phyloP scores from a whole-genome alignment of 305 asterid species.

The Nicotiana rustica region DNA sequence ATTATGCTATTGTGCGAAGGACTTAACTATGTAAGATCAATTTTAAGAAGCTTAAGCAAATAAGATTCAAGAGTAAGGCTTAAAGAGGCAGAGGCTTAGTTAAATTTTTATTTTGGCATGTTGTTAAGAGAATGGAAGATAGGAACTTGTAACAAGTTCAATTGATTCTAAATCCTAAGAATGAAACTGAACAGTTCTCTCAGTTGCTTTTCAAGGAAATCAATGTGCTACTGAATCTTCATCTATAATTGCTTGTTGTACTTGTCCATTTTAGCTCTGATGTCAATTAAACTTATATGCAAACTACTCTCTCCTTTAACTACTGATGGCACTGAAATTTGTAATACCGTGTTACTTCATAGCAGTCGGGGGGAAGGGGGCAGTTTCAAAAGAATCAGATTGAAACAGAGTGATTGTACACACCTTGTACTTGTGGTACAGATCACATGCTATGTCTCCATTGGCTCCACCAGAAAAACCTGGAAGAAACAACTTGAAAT shows the following conservation, averaged over 20 bases:
- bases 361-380: not conserved
- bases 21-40: slow-evolving; percentile 5
- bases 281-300: not conserved
- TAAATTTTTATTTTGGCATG: not conserved
- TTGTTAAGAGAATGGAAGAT: not conserved
- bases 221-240: not conserved
- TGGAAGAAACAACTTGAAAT: slow-evolving; percentile 30
- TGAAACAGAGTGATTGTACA: not conserved
- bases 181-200: not conserved
- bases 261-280: not conserved
- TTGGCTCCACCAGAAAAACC: slow-evolving; percentile 51
- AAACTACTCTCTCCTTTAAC: not conserved
- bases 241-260: not conserved
- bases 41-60: slow-evolving; percentile 10
- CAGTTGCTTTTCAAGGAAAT: not conserved
- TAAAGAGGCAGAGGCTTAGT: not conserved
- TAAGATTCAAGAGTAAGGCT: not conserved
- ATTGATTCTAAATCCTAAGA: not conserved
- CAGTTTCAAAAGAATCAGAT: not conserved
- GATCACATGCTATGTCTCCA: slow-evolving; percentile 63
- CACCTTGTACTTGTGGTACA: slow-evolving; percentile 72
- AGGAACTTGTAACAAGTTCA: not conserved
- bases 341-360: not conserved
- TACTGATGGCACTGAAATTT: not conserved
- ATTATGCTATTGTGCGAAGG: not conserved